These are phyloP conservation scores for Hanseniaspora lachancei DNA, from an alignment of 805 yeast genomes.

Conservation along the genomic window DNA sequence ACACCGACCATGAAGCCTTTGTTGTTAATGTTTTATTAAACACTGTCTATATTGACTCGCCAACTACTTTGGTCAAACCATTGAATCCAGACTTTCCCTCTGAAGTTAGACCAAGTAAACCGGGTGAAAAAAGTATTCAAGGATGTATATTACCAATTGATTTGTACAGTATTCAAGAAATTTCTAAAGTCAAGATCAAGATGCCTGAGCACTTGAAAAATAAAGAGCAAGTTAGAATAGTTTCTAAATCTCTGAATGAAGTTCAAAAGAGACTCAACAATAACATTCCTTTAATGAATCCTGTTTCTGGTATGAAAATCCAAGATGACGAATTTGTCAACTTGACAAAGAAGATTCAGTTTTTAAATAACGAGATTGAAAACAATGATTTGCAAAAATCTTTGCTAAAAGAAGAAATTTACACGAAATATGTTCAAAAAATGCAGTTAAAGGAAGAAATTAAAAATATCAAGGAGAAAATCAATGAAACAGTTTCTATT, in stretches of 20 bases:
- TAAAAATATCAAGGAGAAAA: slow-evolving; percentile 46
- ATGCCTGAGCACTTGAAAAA: slow-evolving; percentile 66
- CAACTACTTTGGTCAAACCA: slow-evolving; percentile 65
- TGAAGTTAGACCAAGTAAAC: slow-evolving; percentile 74
- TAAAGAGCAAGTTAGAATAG: slow-evolving; percentile 44
- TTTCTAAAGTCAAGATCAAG: slow-evolving; percentile 69
- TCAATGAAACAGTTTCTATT: slow-evolving; percentile 75
- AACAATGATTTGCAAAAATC: slow-evolving; percentile 57
- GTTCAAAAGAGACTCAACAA: slow-evolving; percentile 74
- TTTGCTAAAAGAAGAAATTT: slow-evolving; percentile 47
- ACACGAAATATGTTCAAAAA: slow-evolving; percentile 52
- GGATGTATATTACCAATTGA: slow-evolving; percentile 72
- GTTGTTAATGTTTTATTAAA: slow-evolving; percentile 73
- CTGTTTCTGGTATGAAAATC: slow-evolving; percentile 84
- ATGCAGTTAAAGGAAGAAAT: slow-evolving; percentile 48
- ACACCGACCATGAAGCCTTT: slow-evolving; percentile 78
- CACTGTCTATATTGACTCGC: slow-evolving; percentile 69
- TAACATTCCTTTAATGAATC: slow-evolving; percentile 85
- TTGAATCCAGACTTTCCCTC: slow-evolving; percentile 68
- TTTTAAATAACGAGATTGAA: slow-evolving; percentile 59
- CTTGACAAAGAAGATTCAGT: slow-evolving; percentile 64
- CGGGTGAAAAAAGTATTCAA: slow-evolving; percentile 56
- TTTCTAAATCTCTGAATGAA: slow-evolving; percentile 62
- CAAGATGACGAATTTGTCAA: slow-evolving; percentile 64
- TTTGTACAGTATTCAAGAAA: slow-evolving; percentile 54